phyloP scores from a whole-genome alignment of 768 basidiomycete genomes.

The Pleurotus eryngii region DNA sequence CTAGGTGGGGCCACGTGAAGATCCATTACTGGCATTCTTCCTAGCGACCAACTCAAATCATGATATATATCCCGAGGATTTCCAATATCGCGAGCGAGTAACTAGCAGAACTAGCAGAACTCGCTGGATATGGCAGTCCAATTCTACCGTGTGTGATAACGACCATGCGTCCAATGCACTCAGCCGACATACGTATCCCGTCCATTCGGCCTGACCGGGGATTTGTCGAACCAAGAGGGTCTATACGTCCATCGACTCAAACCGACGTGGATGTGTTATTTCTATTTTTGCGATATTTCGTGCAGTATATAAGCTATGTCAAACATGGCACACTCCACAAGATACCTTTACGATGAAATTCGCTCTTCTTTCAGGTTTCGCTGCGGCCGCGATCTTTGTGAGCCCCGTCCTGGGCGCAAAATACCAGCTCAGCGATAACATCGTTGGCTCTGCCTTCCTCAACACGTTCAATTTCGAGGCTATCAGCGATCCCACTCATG shows the following conservation, averaged over 20 bases:
- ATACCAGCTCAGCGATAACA: slow-evolving; percentile 40
- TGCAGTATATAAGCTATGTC: background rate
- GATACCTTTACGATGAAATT: background rate
- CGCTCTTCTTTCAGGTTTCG: background rate
- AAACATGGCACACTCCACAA: background rate
- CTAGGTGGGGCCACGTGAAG: too few relatives aligned
- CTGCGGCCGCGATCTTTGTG: background rate
- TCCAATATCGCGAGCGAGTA: background rate
- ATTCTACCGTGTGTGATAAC: background rate
- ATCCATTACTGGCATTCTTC: too few relatives aligned
- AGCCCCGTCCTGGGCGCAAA: slow-evolving; percentile 29
- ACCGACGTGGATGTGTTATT: background rate
- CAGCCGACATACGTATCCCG: too few relatives aligned
- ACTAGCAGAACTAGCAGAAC: background rate
- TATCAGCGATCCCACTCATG: slow-evolving; percentile 54
- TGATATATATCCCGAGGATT: too few relatives aligned
- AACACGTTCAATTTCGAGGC: slow-evolving; percentile 46
- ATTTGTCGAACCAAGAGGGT: too few relatives aligned
- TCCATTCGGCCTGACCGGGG: too few relatives aligned
- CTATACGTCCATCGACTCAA: background rate
- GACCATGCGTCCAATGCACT: background rate
- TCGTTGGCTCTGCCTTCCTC: slow-evolving; percentile 43
- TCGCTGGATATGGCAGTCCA: background rate
- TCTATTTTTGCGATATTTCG: background rate
- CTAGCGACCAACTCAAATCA: too few relatives aligned